Base-by-base conservation (phyloP, 495 filamentous ascomycete species). In the Opeltia flavorubescens region DNA sequence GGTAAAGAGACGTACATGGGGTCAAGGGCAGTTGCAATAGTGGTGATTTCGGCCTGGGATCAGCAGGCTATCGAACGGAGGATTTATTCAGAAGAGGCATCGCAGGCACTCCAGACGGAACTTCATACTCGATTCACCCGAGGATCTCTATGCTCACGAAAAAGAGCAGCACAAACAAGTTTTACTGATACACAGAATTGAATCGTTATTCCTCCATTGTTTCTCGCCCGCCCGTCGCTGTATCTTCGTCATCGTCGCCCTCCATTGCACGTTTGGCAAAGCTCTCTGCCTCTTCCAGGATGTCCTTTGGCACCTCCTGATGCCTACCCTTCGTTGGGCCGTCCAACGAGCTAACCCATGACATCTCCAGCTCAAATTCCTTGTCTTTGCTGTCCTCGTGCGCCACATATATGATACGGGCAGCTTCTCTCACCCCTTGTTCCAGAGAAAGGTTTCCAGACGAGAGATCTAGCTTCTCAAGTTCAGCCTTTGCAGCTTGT, bases 361-460 rank as follows among this genome's bases (percentile, higher is more conserved):
- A 88, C 91, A 98, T 94, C 71, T 98, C 91, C 28, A 98, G 69
- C 74, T 98, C 93, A 55, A 96, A 96, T 27, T 98, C 93, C 70
- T 96, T 98, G 66, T 98, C 91, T 62, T 84, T 84, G 74, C 85
- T 94, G 59, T 98, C 91, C 60, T 94, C 88, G 62, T 98, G 91
- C 41, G 91, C 87, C 43, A 94, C 77, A 63, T 94, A 89, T 63
- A 98, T 95, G 56, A 98, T 96, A 35, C 86, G 71, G 46, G 91
- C 91, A 17, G 91, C 91, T 69, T 96, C 87, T 70, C 94, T 95
- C 53, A 96, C 87, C 26, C 81, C 91, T 59, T 95, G 79, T 55
- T 78, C 66, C 15, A 98, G 71, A 44, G 78, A 84, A n/a, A 95
- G 68, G 31, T 70, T 80, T 28, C 71, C 78, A 9, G 80, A 77